Evolutionary conservation across 2,329 filamentous ascomycete genomes (phyloP), one percentile per base, ranked within the genome.

Genomic region (Hymenotorrendiella dingleyae): DNA sequence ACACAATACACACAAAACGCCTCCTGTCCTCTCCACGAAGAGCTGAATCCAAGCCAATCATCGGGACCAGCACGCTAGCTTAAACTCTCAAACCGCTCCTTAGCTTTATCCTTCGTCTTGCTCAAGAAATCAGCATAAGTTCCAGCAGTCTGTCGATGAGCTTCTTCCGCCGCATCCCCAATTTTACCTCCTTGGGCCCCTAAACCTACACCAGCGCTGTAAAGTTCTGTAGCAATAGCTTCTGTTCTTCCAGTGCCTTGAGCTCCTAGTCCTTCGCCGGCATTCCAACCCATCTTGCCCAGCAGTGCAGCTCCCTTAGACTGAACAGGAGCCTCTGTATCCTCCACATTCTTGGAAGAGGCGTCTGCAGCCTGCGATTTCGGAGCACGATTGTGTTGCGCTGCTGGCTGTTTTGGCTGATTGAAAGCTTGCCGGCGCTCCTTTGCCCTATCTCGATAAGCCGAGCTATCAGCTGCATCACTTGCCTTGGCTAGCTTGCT

Each of bases 261-360:
- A 0, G 74, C 78, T 2, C 83, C 83, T 4, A 86, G 67, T 0
- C 83, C 82, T 43, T 73, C 70, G 7, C 83, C 82, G 1, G 72
- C 68, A 17, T 67, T 77, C 82, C 82, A 86, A 20, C 83, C 83
- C 77, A 85, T 84, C 67, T 86, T 86, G 28, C 79, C 77, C 28
- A 87, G 67, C 57, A 86, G 70, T 3, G 78, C 76, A 0, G 79
- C 79, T 10, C 82, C 81, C 61, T 82, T 85, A 26, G 77, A 80
- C 46, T 69, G 64, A 37, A 60, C 59, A 6, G 69, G 63, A 6
- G 52, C 30, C 14, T 61, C 50, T 16, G 64, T 55, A 10, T n/a
- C 24, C 10, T 39, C 24, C 42, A 70, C 66, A 6, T 63, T 60
- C 6, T 48, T 54, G 2, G 43, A 24, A 6, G 46, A 33, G 20